Conservation (phyloP, 176 grass and related monocot genomes). For the Aegilops bicornis region DNA sequence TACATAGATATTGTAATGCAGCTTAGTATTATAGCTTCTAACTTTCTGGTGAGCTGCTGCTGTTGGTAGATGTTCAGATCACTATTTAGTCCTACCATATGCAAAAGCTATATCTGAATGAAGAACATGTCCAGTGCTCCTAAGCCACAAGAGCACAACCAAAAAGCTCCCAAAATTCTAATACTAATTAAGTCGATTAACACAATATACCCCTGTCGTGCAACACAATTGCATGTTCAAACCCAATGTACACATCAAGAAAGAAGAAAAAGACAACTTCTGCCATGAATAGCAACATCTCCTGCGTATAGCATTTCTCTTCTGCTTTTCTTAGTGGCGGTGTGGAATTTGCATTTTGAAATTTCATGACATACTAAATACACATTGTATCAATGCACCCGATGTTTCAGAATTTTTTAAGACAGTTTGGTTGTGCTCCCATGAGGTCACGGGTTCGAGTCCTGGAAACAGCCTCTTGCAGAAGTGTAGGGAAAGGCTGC, state of each 20-base stretch:
- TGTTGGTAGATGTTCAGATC: slow-evolving; percentile 6
- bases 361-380: background rate
- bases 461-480: no score
- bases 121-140: background rate
- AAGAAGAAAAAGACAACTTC: background rate
- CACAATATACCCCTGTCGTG: background rate
- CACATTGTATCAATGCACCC: background rate
- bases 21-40: background rate
- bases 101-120: slow-evolving; percentile 17
- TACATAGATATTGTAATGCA: background rate
- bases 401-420: no score
- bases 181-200: background rate
- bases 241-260: background rate
- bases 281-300: background rate
- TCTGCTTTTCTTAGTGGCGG: background rate
- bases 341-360: background rate
- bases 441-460: no score
- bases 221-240: background rate
- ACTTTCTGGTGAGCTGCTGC: background rate
- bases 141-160: background rate
- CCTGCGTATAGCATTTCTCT: background rate
- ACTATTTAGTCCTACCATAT: background rate
- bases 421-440: no score
- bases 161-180: background rate
- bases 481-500: no score